These are phyloP conservation scores for Alternaria brassicae DNA, from an alignment of 2,329 filamentous ascomycete genomes.

Conservation along the genomic window DNA sequence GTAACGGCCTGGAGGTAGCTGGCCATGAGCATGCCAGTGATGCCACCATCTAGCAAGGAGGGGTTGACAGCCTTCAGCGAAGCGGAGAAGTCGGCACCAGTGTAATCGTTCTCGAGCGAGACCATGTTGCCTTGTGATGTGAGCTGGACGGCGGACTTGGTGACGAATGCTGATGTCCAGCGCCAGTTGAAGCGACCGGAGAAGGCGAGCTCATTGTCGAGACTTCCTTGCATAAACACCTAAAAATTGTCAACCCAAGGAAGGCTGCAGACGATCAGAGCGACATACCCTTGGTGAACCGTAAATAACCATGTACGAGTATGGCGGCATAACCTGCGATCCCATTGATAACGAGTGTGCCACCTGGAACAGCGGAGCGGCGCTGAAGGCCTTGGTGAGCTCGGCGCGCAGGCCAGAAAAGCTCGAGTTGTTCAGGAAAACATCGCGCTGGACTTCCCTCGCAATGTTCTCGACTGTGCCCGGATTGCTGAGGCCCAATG, in stretches of 20 bases:
- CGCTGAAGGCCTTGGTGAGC: constrained; percentile 94
- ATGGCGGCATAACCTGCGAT: constrained; percentile 85
- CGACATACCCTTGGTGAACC: constrained; percentile 84
- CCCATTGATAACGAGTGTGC: constrained; percentile 97
- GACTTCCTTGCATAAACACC: constrained; percentile 94
- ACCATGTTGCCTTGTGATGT: constrained; percentile 87
- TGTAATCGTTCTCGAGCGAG: constrained; percentile 95
- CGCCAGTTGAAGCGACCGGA: constrained; percentile 92
- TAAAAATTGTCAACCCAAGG: constrained; percentile 52
- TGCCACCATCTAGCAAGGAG: constrained; percentile 86
- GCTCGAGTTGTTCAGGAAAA: constrained; percentile 94
- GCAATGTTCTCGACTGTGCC: constrained; percentile 89
- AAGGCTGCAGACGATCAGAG: constrained; percentile 6
- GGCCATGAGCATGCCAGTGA: constrained; percentile 94
- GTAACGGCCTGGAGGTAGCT: constrained; percentile 96
- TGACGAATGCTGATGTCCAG: constrained; percentile 79
- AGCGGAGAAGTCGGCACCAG: constrained; percentile 89
- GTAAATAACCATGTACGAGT: constrained; percentile 92
- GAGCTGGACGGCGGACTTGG: constrained; percentile 88
- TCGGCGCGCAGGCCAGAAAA: constrained; percentile 96
- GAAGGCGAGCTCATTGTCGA: constrained; percentile 91
- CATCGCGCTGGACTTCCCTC: constrained; percentile 93
- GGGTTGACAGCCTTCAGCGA: constrained; percentile 95
- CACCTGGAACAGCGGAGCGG: constrained; percentile 92
- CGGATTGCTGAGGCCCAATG: constrained; percentile 88